These are phyloP conservation scores for Hanseniaspora hatyaiensis DNA, from an alignment of 805 yeast genomes.

Conservation along the genomic window DNA sequence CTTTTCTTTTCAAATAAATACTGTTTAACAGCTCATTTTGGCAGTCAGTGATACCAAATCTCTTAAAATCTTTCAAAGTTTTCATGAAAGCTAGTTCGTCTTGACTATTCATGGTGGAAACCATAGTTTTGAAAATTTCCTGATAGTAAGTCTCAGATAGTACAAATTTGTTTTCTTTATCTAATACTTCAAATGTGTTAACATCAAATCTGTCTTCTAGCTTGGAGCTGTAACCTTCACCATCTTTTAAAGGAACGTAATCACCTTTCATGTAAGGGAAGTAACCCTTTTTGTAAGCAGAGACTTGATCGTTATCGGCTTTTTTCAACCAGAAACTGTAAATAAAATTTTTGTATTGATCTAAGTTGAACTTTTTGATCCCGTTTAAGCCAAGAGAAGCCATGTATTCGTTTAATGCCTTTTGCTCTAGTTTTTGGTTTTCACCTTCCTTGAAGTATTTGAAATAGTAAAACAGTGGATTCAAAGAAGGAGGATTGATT, in stretches of 20 bases:
- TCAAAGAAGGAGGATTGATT: constrained; percentile 59
- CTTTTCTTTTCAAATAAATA: constrained; percentile 2
- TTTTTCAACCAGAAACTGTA: constrained; percentile 51
- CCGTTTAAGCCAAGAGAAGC: constrained; percentile 89
- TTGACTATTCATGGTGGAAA: constrained; percentile 27
- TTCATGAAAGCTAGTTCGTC: constrained; percentile 31
- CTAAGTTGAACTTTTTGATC: constrained; percentile 56
- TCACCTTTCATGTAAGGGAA: constrained; percentile 46
- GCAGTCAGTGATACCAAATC: constrained; percentile 48
- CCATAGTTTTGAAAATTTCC: constrained; percentile 34
- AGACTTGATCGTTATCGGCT: constrained; percentile 58
- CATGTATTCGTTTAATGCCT: constrained; percentile 29
- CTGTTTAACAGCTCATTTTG: constrained; percentile 28
- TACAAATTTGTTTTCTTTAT: constrained; percentile 37
- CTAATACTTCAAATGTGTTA: constrained; percentile 32
- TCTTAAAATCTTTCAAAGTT: constrained; percentile 51
- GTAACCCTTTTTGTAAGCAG: constrained; percentile 64
- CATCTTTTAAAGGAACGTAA: constrained; percentile 53
- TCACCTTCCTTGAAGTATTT: constrained; percentile 29
- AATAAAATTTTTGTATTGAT: constrained; percentile 58
- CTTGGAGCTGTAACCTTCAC: constrained; percentile 75
- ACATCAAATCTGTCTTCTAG: constrained; percentile 30
- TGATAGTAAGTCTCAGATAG: constrained; percentile 46
- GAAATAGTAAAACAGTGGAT: constrained; percentile 27
- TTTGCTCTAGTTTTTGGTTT: constrained; percentile 28